phyloP scores from a whole-genome alignment of 2,329 filamentous ascomycete genomes.

The Zasmidium citrigriseum region DNA sequence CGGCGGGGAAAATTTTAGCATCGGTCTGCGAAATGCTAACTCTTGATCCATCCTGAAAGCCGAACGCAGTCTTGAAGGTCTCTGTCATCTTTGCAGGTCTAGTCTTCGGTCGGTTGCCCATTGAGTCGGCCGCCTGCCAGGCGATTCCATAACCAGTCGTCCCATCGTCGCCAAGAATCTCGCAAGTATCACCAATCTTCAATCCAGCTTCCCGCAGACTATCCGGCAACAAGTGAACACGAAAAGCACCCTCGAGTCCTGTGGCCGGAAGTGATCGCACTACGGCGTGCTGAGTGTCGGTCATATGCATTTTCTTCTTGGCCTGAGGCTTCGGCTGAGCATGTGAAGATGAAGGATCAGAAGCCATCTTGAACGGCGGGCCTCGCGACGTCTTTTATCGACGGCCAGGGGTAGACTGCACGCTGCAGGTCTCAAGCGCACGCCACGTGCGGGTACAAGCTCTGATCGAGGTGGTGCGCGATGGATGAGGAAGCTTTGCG shows the following conservation, averaged over 20 bases:
- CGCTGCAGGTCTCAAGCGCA: not conserved
- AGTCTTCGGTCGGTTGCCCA: conserved; percentile 60
- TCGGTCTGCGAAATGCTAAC: conserved; percentile 61
- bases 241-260: conserved; percentile 57
- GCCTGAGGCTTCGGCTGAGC: not conserved
- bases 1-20: conserved; percentile 54
- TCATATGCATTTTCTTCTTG: conserved; percentile 16
- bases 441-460: conserved; percentile 5
- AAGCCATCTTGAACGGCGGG: not conserved
- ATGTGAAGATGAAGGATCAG: not conserved
- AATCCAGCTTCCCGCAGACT: conserved; percentile 58
- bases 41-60: conserved; percentile 70
- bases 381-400: not conserved
- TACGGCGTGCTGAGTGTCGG: conserved; percentile 44
- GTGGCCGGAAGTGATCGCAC: conserved; percentile 47
- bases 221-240: conserved; percentile 58
- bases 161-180: conserved; percentile 48
- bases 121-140: conserved; percentile 57
- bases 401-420: not conserved
- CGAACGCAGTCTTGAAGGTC: conserved; percentile 69
- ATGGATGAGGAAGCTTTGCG: not conserved
- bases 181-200: conserved; percentile 60
- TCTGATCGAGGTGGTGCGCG: not conserved
- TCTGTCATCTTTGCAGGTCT: conserved; percentile 72
- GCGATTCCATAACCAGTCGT: conserved; percentile 59